These are phyloP conservation scores for Sporothrix humicola DNA, from an alignment of 2,329 filamentous ascomycete genomes.

Conservation along the genomic window DNA sequence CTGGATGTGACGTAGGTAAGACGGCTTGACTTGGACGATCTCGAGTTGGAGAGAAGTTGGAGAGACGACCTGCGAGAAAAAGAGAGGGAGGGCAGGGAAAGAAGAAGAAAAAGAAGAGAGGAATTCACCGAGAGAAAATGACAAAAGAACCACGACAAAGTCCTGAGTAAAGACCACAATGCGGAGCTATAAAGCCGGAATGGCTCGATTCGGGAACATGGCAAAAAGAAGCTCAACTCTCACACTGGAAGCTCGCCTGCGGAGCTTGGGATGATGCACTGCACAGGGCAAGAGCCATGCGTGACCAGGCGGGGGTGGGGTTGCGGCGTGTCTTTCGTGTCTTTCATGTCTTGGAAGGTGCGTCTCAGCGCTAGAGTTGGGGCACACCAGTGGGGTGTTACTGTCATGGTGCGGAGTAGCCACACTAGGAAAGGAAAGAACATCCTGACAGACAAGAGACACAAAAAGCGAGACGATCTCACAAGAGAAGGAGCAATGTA, in stretches of 20 bases:
- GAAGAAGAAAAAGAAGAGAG: background rate
- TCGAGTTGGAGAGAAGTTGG: background rate
- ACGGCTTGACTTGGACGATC: background rate
- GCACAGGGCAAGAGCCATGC: slow-evolving; percentile 1
- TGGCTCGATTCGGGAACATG: slow-evolving; percentile 30
- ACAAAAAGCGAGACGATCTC: background rate
- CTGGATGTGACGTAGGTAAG: background rate
- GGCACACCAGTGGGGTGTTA: background rate
- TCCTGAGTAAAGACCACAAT: background rate
- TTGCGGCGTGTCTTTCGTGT: background rate
- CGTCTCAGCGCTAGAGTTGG: slow-evolving; percentile 3
- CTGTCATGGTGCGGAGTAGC: slow-evolving; percentile 11
- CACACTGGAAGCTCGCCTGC: slow-evolving; percentile 7
- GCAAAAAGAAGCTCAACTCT: background rate
- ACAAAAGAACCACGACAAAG: background rate
- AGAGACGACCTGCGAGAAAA: background rate
- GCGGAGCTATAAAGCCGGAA: slow-evolving; percentile 31
- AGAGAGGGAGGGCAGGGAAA: background rate
- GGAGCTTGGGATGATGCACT: slow-evolving; percentile 1
- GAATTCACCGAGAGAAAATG: background rate
- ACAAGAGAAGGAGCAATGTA: background rate
- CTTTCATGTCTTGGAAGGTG: slow-evolving; percentile 13
- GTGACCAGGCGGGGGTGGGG: slow-evolving; percentile 20
- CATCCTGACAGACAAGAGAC: background rate
- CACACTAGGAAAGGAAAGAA: slow-evolving; percentile 5